phyloP scores from a whole-genome alignment of 495 filamentous ascomycete genomes.

The Aspergillus heteromorphus region DNA sequence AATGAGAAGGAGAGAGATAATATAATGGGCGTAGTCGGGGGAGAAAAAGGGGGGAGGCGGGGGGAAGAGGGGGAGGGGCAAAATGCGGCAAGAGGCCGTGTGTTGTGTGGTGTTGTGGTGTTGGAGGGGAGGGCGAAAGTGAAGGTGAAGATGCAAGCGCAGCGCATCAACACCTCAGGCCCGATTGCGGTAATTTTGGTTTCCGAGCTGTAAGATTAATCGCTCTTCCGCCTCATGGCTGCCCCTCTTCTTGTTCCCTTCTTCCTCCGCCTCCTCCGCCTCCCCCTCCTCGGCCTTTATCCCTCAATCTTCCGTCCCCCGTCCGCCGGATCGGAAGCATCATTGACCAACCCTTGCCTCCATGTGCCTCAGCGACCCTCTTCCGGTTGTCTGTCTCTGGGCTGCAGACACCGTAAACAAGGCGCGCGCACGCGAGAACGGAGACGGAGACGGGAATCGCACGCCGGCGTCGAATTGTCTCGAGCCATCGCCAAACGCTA shows the following conservation, averaged over 20 bases:
- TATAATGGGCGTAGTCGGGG: background rate
- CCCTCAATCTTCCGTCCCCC: background rate
- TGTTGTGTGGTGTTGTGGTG: background rate
- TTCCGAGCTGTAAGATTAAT: background rate
- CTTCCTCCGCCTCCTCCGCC: background rate
- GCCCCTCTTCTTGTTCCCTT: background rate
- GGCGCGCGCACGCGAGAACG: background rate
- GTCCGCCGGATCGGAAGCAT: background rate
- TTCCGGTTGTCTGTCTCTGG: background rate
- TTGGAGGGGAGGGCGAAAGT: background rate
- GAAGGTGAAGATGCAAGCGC: background rate
- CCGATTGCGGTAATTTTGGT: constrained; percentile 1
- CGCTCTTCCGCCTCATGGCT: background rate
- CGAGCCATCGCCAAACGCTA: constrained; percentile 7
- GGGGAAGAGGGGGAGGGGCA: background rate
- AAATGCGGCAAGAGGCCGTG: too few species aligned
- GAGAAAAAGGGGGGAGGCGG: background rate
- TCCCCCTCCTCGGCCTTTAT: background rate
- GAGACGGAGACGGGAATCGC: too few species aligned
- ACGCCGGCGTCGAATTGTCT: constrained; percentile 6
- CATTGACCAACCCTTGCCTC: background rate
- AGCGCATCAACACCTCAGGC: background rate
- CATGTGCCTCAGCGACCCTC: background rate
- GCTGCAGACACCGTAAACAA: background rate
- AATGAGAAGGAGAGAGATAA: constrained; percentile 1